Base-by-base conservation (phyloP, 768 basidiomycete species). In the Calvatia gigantea region DNA sequence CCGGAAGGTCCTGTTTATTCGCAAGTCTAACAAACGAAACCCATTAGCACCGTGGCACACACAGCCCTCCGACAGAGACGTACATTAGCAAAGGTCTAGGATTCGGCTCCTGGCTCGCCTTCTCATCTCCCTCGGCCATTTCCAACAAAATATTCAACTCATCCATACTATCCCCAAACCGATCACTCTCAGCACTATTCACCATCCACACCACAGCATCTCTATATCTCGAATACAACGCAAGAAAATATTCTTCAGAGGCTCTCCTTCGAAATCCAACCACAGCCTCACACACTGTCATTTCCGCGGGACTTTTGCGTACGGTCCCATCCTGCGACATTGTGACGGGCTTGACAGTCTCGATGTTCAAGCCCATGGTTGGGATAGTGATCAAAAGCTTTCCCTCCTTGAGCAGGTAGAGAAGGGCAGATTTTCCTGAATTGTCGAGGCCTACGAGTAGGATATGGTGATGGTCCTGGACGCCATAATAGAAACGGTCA, bases 1-100 rank as follows among this genome's bases (percentile, higher is more conserved):
- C 75, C 14, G 82, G 76, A 41, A 77, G 58, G 68, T 88, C 85
- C 62, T 81, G 77, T 67, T 87, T 86, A 67, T 83, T 86, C 56
- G 82, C 84, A 28, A 87, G 64, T 57, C 75, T 77, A 38, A 28
- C n/a, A 32, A n/a, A 41, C 27, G 17, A 6, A 17, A 6, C 27
- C 23, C 2, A 7, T 25, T 2, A 23, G 19, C 21, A 42, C 12
- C 25, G 6, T 1, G 14, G 35, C 12, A n/a, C n/a, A 21, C n/a
- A n/a, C n/a, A 12, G 19, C 7, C 17, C 2, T 42, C 7, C 19
- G 32, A 56, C 4, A 33, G 14, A 17, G 19, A 57, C 68, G 56
- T 49, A 71, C 75, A 75, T 70, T 28, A 75, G 54, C 32, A 73
- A 59, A 1, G 73, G 73, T 46, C 42, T 60, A 52, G 25, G 17